These are phyloP conservation scores for Hygrophorus russula DNA, from an alignment of 768 basidiomycete species.

Conservation along the genomic window DNA sequence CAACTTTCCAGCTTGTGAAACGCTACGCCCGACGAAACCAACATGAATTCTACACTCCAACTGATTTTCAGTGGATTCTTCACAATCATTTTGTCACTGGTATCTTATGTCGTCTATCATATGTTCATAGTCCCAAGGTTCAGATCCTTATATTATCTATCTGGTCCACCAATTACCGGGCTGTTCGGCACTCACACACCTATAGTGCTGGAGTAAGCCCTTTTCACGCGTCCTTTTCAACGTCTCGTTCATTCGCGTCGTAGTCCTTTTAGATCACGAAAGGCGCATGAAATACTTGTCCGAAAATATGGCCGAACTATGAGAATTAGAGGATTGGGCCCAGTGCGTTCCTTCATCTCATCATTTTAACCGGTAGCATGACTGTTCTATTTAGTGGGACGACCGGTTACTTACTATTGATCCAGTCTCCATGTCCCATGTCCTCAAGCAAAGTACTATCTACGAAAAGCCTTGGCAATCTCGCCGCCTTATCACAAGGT, in stretches of 20 bases:
- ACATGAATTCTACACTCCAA: slow-evolving; percentile 5
- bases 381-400: slow-evolving; percentile 44
- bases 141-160: slow-evolving; percentile 42
- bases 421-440: slow-evolving; percentile 59
- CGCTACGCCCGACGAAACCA: too few species aligned
- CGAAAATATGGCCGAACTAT: slow-evolving; percentile 58
- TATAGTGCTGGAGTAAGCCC: slow-evolving; percentile 45
- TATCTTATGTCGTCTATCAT: slow-evolving; percentile 19
- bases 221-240: not conserved
- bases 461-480: slow-evolving; percentile 85
- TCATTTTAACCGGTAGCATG: not conserved
- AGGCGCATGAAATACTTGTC: slow-evolving; percentile 40
- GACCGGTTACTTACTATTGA: slow-evolving; percentile 74
- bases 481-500: slow-evolving; percentile 56
- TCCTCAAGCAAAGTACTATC: slow-evolving; percentile 57
- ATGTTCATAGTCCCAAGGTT: slow-evolving; percentile 21
- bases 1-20: too few species aligned
- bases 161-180: slow-evolving; percentile 44
- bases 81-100: slow-evolving; percentile 3
- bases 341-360: slow-evolving; percentile 37
- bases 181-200: slow-evolving; percentile 45
- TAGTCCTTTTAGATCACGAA: slow-evolving; percentile 44
- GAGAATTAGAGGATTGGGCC: slow-evolving; percentile 54
- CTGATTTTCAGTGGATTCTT: slow-evolving; percentile 5
- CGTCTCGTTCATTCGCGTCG: not conserved